Base-by-base conservation (phyloP, 345 rosid species). In the Turnera subulata region DNA sequence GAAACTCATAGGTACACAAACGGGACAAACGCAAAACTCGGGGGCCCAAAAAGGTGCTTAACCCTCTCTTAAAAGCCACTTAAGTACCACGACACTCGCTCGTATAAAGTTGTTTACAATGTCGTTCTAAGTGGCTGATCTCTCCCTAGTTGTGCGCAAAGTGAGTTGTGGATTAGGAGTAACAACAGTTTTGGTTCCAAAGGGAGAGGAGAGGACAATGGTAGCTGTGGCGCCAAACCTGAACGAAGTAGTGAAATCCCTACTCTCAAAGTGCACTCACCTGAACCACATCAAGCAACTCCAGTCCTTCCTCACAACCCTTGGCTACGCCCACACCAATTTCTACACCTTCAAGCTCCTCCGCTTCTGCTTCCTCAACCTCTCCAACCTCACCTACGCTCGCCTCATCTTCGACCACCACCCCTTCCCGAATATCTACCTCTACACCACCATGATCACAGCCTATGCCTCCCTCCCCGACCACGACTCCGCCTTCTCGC, bases 341-440 rank as follows among this genome's bases (percentile, higher is more conserved):
- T 80, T 90, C 80, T 75, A 76, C 69, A 65, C 73, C 52, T 90
- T 84, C 77, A 90, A 90, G 76, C 84, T 90, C 33, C 72, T 90
- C 39, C 95, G 93, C 20, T 82, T 81, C 74, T 81, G 84, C 69
- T 58, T 83, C n/a, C 80, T 83, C 62, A 67, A 72, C 2, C 84
- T 86, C 62, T 64, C 62, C 46, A 58, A 84, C 63, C 69, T 84
- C 66, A 23, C 48, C 18, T 86, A 90, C 50, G 89, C 89, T 50
- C 92, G 95, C 39, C 57, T 59, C 26, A 68, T 86, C 69, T 90
- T 86, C 53, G 77, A 86, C 62, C 73, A 64, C 47, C 75, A 78
- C 65, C 21, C 37, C 26, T 44, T 60, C 16, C 97, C 90, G 16
- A 87, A 84, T 60, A 64, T 77, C 7, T 85, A 74, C 73, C 79